phyloP scores from a whole-genome alignment of 2,329 filamentous ascomycete species.

The Exophiala alcalophila region DNA sequence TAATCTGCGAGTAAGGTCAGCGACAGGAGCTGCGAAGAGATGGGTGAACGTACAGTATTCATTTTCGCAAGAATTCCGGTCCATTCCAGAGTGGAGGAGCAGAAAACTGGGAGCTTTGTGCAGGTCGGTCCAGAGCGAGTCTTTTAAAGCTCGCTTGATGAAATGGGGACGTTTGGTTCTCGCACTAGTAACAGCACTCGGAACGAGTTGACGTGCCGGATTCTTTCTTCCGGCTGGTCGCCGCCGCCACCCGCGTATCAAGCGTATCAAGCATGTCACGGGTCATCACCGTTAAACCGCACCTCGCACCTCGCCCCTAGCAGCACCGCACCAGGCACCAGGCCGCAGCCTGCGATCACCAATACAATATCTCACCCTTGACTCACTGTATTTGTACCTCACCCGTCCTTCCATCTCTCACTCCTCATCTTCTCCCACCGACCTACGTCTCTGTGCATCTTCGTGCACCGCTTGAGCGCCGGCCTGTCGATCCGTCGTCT shows the following conservation, averaged over 20 bases:
- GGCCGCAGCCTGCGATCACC: too few relatives aligned
- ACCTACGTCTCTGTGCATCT: too few relatives aligned
- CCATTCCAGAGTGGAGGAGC: slow-evolving; percentile 3
- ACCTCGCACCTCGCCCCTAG: too few relatives aligned
- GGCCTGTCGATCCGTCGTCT: slow-evolving; percentile 6
- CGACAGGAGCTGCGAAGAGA: neutral
- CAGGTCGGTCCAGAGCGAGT: too few relatives aligned
- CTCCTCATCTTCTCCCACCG: neutral
- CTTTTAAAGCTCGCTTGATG: slow-evolving; percentile 1
- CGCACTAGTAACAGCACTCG: too few relatives aligned
- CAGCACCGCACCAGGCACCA: too few relatives aligned
- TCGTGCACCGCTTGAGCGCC: neutral
- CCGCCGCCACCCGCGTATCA: too few relatives aligned
- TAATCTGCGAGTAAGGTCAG: slow-evolving; percentile 42
- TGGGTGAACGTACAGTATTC: slow-evolving; percentile 50
- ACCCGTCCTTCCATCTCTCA: neutral
- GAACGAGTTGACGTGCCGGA: too few relatives aligned
- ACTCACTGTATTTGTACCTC: neutral
- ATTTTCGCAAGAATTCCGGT: slow-evolving; percentile 34
- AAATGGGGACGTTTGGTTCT: too few relatives aligned
- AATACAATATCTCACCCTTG: neutral
- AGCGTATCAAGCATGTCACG: too few relatives aligned
- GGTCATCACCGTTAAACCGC: too few relatives aligned
- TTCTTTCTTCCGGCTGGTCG: too few relatives aligned
- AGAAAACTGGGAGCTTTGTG: neutral